A percentile compares a stretch with the other conserved stretches of the same genome.
Conservation (phyloP, 2,329 filamentous ascomycete species). For the Lachnum nothofagi region DNA sequence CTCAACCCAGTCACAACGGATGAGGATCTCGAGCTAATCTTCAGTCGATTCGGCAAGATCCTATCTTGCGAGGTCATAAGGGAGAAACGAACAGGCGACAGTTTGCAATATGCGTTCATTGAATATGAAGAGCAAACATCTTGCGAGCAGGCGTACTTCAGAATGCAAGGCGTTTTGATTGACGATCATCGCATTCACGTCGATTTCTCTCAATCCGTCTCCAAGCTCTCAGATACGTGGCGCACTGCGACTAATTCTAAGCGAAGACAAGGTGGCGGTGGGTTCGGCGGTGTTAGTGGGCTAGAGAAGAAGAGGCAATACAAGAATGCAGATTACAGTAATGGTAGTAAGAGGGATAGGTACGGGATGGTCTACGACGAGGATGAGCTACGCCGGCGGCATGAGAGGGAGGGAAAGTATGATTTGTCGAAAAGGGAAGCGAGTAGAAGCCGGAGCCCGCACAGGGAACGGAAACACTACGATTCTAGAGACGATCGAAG, state of each 20-base stretch:
- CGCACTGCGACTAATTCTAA: constrained; percentile 79
- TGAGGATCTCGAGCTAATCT: constrained; percentile 90
- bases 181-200: constrained; percentile 97
- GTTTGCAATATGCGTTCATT: constrained; percentile 94
- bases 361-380: constrained; percentile 82
- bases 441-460: constrained; percentile 33
- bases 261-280: constrained; percentile 59
- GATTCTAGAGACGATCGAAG: constrained; percentile 21
- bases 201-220: constrained; percentile 94
- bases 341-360: constrained; percentile 39
- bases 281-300: constrained; percentile 84
- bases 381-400: constrained; percentile 55
- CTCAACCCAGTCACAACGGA: constrained; percentile 95
- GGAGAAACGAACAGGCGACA: constrained; percentile 89
- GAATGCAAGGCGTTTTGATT: constrained; percentile 96
- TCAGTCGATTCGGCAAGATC: constrained; percentile 93
- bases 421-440: constrained; percentile 26
- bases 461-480: constrained; percentile 16
- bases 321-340: constrained; percentile 45
- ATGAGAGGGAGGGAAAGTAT: constrained; percentile 37
- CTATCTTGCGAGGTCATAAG: constrained; percentile 93
- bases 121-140: constrained; percentile 90
- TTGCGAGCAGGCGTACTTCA: constrained; percentile 94
- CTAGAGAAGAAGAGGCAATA: constrained; percentile 91
- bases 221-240: constrained; percentile 85